phyloP scores from a whole-genome alignment of 768 basidiomycete genomes.

The Lactarius sanguifluus region DNA sequence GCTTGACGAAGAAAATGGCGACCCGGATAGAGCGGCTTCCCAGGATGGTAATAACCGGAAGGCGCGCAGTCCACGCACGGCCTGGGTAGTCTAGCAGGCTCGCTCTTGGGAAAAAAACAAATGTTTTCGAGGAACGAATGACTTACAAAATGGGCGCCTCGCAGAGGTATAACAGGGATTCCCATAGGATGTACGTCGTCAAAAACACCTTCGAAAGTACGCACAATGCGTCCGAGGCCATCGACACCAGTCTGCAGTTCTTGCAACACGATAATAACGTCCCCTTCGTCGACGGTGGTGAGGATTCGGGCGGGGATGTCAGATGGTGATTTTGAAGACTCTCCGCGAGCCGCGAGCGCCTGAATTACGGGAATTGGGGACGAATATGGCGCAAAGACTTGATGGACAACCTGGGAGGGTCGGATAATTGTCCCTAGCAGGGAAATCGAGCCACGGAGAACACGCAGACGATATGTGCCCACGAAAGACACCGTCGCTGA shows the following conservation, averaged over 20 bases:
- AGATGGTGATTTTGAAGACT: constrained; percentile 15
- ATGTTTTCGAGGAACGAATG: background rate
- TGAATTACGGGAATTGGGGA: constrained; percentile 67
- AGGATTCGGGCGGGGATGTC: constrained; percentile 28
- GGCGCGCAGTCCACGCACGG: constrained; percentile 37
- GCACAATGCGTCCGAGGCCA: constrained; percentile 61
- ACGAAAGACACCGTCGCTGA: constrained; percentile 63
- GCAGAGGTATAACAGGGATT: constrained; percentile 45
- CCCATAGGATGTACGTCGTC: constrained; percentile 48
- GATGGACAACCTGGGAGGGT: constrained; percentile 44
- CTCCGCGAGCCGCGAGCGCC: constrained; percentile 31
- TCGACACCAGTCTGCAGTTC: constrained; percentile 61
- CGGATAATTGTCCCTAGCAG: constrained; percentile 55
- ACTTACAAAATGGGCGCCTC: constrained; percentile 51
- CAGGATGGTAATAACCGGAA: constrained; percentile 42
- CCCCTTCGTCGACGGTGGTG: constrained; percentile 20
- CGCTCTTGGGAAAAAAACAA: constrained; percentile 23
- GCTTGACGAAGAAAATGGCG: background rate
- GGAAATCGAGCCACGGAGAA: constrained; percentile 61
- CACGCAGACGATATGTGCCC: constrained; percentile 60
- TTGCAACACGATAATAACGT: constrained; percentile 55
- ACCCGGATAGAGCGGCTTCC: constrained; percentile 34
- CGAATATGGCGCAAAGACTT: constrained; percentile 73
- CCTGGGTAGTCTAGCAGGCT: constrained; percentile 30
- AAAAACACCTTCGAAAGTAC: constrained; percentile 64